phyloP scores from a whole-genome alignment of 2,329 filamentous ascomycete species.

The Hirsutella thompsonii region DNA sequence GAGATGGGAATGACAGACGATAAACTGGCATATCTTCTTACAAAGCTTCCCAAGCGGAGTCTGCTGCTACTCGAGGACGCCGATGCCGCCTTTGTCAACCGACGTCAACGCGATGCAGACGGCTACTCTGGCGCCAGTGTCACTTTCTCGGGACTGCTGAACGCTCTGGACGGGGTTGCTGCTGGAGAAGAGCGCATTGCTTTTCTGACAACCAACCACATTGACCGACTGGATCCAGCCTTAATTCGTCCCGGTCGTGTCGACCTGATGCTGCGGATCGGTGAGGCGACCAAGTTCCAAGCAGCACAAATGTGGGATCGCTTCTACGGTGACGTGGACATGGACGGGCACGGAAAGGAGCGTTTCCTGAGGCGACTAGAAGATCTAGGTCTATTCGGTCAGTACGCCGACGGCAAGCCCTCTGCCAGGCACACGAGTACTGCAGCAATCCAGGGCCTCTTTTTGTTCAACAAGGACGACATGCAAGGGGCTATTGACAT shows the following conservation, averaged over 20 bases:
- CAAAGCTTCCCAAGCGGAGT: conserved; percentile 71
- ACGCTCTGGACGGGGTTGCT: conserved; percentile 80
- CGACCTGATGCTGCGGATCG: conserved; percentile 84
- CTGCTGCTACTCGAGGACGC: conserved; percentile 81
- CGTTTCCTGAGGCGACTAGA: conserved; percentile 61
- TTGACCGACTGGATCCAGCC: conserved; percentile 79
- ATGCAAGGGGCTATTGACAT: conserved; percentile 76
- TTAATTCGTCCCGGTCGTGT: conserved; percentile 84
- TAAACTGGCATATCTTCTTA: conserved; percentile 72
- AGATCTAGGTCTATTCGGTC: conserved; percentile 56
- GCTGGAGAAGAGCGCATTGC: conserved; percentile 89
- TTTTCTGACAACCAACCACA: conserved; percentile 89
- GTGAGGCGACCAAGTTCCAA: conserved; percentile 76
- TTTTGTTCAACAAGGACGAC: conserved; percentile 88
- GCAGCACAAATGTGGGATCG: conserved; percentile 83
- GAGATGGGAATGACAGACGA: conserved; percentile 86
- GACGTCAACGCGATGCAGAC: conserved; percentile 62
- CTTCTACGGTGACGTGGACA: conserved; percentile 79
- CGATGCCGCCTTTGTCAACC: conserved; percentile 79
- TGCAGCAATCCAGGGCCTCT: conserved; percentile 85
- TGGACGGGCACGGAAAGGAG: conserved; percentile 44
- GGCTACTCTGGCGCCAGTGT: conserved; percentile 81
- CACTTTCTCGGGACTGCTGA: conserved; percentile 84
- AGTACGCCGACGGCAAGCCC: conserved; percentile 32
- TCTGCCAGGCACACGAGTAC: conserved; percentile 57